Conservation (phyloP, 1,284 basidiomycete genomes). For the Xanthoconium separans region DNA sequence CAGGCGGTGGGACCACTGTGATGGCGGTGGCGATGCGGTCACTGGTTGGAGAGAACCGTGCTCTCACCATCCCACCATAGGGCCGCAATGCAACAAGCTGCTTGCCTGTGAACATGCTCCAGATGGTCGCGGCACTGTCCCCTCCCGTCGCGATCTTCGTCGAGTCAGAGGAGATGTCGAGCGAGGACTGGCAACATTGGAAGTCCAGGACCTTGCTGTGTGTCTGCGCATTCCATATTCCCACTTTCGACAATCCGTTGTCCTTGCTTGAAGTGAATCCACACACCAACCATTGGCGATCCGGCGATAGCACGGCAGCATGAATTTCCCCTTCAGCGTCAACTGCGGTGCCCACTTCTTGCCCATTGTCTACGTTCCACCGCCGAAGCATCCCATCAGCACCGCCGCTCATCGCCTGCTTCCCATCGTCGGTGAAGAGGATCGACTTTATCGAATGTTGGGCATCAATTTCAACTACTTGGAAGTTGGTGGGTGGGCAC, state of each 20-base stretch:
- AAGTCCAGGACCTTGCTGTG: background rate
- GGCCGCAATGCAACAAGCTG: background rate
- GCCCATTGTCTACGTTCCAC: slow-evolving; percentile 3
- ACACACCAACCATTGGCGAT: slow-evolving; percentile 4
- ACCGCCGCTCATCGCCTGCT: background rate
- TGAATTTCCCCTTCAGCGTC: background rate
- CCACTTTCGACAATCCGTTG: background rate
- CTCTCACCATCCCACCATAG: background rate
- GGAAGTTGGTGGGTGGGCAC: background rate
- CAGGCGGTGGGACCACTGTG: background rate
- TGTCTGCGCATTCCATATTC: background rate
- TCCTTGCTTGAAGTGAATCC: background rate
- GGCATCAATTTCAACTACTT: slow-evolving; percentile 4
- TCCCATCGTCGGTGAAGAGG: background rate
- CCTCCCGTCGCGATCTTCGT: background rate
- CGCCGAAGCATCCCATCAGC: background rate
- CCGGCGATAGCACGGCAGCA: background rate
- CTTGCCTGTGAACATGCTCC: background rate
- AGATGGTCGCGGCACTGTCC: background rate
- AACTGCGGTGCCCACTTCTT: background rate
- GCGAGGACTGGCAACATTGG: background rate
- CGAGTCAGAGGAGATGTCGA: slow-evolving; percentile 1
- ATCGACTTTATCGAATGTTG: background rate
- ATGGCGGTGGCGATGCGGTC: slow-evolving; percentile 1
- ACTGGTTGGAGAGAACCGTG: slow-evolving; percentile 1